phyloP scores from a whole-genome alignment of 345 rosid species.

The Eucalyptus caleyi region DNA sequence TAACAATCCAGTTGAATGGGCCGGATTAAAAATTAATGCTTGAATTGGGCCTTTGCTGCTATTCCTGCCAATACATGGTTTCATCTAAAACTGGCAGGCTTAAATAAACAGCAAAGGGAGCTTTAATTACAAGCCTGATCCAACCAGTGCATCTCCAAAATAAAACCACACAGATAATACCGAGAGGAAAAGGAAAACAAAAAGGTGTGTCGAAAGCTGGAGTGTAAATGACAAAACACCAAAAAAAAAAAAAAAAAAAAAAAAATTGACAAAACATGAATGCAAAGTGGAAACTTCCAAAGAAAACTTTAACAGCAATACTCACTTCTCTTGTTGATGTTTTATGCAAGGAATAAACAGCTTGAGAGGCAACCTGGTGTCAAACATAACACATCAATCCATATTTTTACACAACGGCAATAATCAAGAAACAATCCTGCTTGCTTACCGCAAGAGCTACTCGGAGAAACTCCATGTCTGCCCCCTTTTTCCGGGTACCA shows the following conservation, averaged over 20 bases:
- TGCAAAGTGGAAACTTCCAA: background rate
- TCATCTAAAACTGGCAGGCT: background rate
- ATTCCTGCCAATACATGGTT: background rate
- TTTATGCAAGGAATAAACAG: slow-evolving; percentile 97
- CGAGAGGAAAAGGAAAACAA: background rate
- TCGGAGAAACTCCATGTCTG: slow-evolving; percentile 75
- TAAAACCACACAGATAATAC: background rate
- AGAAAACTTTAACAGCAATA: background rate
- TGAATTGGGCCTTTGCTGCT: background rate
- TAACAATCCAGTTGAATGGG: background rate
- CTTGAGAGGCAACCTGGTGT: slow-evolving; percentile 62
- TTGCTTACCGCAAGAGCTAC: slow-evolving; percentile 55
- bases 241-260: background rate
- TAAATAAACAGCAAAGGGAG: background rate
- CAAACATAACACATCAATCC: background rate
- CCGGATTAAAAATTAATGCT: background rate
- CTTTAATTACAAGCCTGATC: background rate
- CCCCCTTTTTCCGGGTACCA: slow-evolving; percentile 87
- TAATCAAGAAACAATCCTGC: background rate
- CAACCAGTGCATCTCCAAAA: background rate
- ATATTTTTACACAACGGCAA: background rate
- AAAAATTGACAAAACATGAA: background rate
- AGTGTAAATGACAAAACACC: background rate
- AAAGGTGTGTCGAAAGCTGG: background rate
- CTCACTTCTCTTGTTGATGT: slow-evolving; percentile 92